Evolutionary conservation across 2,329 filamentous ascomycete genomes (phyloP).

Genomic region (Xylariaceae sp.): DNA sequence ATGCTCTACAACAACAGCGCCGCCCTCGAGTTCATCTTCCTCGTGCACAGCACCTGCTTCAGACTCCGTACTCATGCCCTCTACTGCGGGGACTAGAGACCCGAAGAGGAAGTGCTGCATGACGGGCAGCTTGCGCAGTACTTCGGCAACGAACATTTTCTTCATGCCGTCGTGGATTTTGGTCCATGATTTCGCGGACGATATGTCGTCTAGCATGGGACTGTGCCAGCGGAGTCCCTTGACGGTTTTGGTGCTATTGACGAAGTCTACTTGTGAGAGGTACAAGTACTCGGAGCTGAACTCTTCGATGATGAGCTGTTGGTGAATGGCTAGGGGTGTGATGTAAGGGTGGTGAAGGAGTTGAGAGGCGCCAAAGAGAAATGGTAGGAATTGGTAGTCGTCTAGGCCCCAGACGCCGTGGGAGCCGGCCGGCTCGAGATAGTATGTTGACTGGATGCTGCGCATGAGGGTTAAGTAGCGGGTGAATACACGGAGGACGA

Average conservation of each 20-base stretch:
- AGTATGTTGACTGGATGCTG: constrained; percentile 84
- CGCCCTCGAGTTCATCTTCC: constrained; percentile 52
- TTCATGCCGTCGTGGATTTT: constrained; percentile 96
- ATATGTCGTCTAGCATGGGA: constrained; percentile 98
- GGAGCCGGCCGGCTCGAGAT: constrained; percentile 92
- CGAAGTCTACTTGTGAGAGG: constrained; percentile 86
- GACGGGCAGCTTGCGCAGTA: constrained; percentile 87
- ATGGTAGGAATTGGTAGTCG: constrained; percentile 95
- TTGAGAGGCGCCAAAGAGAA: constrained; percentile 91
- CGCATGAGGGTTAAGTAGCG: constrained; percentile 87
- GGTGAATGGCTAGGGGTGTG: constrained; percentile 80
- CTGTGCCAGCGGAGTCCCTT: constrained; percentile 94
- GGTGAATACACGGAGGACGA: constrained; percentile 76
- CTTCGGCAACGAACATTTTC: constrained; percentile 93
- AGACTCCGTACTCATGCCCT: constrained; percentile 72
- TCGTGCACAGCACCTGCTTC: constrained; percentile 46
- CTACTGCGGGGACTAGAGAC: constrained; percentile 72
- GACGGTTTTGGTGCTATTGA: constrained; percentile 95
- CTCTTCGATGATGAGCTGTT: constrained; percentile 82
- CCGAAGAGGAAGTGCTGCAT: constrained; percentile 99
- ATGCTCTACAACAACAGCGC: constrained; percentile 60
- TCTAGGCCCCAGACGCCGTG: constrained; percentile 98
- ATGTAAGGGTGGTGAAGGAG: constrained; percentile 79
- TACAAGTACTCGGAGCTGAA: constrained; percentile 83
- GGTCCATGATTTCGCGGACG: constrained; percentile 79